Evolutionary conservation across 2,329 filamentous ascomycete species (phyloP), one percentile per base, ranked within the genome.

Genomic region (Penicillium sp.): DNA sequence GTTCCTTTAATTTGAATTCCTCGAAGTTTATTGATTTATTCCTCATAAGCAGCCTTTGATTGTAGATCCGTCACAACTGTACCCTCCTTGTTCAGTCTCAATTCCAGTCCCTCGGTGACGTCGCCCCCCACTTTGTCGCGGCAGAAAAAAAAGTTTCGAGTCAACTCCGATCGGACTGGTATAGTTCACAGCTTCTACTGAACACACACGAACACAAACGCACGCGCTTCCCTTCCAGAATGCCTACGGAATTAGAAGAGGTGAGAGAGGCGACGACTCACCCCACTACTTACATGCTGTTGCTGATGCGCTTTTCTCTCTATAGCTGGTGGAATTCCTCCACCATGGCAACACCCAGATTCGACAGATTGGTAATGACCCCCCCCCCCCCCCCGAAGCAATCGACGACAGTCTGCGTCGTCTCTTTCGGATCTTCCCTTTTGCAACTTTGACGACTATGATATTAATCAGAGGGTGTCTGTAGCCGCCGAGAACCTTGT

Each of bases 331-430:
- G 52, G 89, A 90, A 67, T 96, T 97, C 71, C 86, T 97, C 50
- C 86, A 88, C 69, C 86, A 95, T 72, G 88, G 88, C 51, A 95
- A 94, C 66, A 88, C 89, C 37, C 87, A 95, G 66, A 89, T 97
- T 55, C 83, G 93, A 59, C 83, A 88, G 66, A 79, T 91, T 57
- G 84, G 84, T 86, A 73, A 40, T 47, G 12, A 29, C 43, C n/a
- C 5, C 28, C 35, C 13, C 29, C 29, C 8, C 9, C n/a, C 24
- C 40, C 8, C 27, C 24, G 34, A 36, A 42, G 18, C 18, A 26
- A 26, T 25, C 27, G 26, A 39, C 29, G 25, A n/a, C 27, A 32
- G 11, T 32, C 29, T 5, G 29, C 11, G 8, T 32, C 29, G 29
- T 32, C 29, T 11, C 7, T 8, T 32, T 18, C 18, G 18, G 18